Evolutionary conservation across 202 grass and related monocot species (phyloP).

Genomic region (Zoysia matrella): DNA sequence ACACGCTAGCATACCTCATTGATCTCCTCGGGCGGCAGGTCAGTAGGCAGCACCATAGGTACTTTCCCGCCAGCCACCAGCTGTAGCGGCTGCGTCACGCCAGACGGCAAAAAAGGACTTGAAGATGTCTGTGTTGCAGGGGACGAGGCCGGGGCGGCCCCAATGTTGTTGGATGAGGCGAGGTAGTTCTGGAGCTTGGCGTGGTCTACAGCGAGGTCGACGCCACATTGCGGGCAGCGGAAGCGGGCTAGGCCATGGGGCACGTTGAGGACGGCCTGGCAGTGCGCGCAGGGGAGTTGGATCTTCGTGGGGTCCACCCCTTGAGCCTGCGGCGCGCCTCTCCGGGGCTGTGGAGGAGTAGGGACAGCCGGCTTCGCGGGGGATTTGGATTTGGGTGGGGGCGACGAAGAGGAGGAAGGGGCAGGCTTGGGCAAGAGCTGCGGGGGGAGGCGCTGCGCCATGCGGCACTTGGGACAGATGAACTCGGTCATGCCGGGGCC

Average conservation of each 20-base stretch:
- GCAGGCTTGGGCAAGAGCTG: constrained; percentile 62
- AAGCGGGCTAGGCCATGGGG: constrained; percentile 60
- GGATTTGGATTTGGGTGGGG: constrained; percentile 45
- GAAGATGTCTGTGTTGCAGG: constrained; percentile 3
- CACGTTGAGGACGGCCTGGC: constrained; percentile 47
- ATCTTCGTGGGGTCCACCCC: constrained; percentile 44
- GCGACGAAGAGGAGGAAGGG: constrained; percentile 9
- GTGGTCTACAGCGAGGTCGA: constrained; percentile 2
- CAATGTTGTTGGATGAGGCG: neutral
- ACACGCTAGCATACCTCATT: constrained; percentile 70
- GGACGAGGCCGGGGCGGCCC: constrained; percentile 3
- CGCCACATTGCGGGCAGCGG: constrained; percentile 53
- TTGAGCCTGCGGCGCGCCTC: constrained; percentile 30
- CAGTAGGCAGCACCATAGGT: constrained; percentile 1
- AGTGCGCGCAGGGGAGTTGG: no score
- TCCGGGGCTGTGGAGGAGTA: constrained; percentile 32
- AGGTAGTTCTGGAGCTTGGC: constrained; percentile 8
- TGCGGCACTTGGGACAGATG: constrained; percentile 91
- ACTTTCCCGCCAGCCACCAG: neutral
- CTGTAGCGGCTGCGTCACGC: neutral
- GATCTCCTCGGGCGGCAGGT: constrained; percentile 77
- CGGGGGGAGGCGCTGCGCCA: constrained; percentile 87
- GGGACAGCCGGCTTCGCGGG: neutral
- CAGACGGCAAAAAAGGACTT: constrained; percentile 29
- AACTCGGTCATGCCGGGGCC: constrained; percentile 91